Percentiles rank a stretch among this genome's conserved stretches.
These are phyloP conservation scores for Smallanthus sonchifolius DNA, from an alignment of 129 eudicot genomes.

Conservation along the genomic window DNA sequence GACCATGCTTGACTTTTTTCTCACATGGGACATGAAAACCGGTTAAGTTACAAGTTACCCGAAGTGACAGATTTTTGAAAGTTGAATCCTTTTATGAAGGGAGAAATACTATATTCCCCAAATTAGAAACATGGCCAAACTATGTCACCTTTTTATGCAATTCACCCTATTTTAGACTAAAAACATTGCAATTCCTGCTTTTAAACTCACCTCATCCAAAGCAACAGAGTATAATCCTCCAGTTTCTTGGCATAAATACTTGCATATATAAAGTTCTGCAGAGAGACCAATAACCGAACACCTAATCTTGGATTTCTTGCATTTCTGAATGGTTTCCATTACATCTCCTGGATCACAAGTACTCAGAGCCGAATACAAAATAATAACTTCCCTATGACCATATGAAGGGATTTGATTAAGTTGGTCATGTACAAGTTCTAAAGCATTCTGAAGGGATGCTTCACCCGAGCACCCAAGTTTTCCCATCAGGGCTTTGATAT, in stretches of 20 bases:
- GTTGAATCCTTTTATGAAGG: not conserved
- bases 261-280: conserved; percentile 91
- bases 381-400: conserved; percentile 90
- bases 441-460: conserved; percentile 86
- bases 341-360: conserved; percentile 99
- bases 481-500: conserved; percentile 78
- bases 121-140: not conserved
- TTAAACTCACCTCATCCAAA: conserved; percentile 83
- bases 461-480: conserved; percentile 94
- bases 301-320: conserved; percentile 86
- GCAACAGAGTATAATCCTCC: conserved; percentile 95
- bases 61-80: not conserved
- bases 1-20: not conserved
- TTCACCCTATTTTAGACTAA: not conserved
- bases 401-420: conserved; percentile 85
- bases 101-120: not conserved
- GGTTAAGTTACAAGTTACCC: not conserved
- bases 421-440: conserved; percentile 78
- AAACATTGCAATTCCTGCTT: not conserved
- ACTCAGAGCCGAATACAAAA: conserved; percentile 80
- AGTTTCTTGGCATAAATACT: conserved; percentile 87
- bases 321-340: conserved; percentile 77
- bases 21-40: not conserved
- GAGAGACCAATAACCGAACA: conserved; percentile 95
- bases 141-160: not conserved